Percentiles rank a stretch among this genome's conserved stretches.
Conservation (phyloP, 2,329 filamentous ascomycete species). For the Cordyceps cateniannulata region DNA sequence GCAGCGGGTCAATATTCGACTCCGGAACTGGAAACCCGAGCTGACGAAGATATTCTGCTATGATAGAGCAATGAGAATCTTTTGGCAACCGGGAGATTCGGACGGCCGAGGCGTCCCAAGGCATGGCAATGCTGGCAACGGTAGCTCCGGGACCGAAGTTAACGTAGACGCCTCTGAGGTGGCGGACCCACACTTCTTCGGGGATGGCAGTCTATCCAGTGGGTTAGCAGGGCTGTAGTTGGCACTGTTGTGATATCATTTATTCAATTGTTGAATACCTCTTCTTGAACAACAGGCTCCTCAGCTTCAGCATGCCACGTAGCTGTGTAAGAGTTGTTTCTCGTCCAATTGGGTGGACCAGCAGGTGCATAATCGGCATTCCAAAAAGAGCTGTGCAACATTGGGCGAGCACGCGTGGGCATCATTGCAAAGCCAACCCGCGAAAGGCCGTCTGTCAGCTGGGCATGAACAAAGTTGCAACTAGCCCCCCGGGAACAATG, state of each 20-base stretch:
- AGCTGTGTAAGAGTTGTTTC: not conserved
- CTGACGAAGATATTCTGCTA: not conserved
- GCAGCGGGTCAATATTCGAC: not conserved
- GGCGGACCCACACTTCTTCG: constrained; percentile 1
- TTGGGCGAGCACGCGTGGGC: not conserved
- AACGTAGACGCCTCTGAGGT: constrained; percentile 5
- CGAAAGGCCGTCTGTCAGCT: not conserved
- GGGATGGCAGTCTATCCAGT: not conserved
- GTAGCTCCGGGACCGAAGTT: constrained; percentile 8
- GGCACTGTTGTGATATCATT: not conserved
- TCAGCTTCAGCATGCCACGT: not conserved
- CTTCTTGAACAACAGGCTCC: not conserved
- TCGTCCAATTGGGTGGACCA: not conserved
- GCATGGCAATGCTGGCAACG: not conserved
- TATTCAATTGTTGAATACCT: not conserved
- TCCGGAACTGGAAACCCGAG: not conserved
- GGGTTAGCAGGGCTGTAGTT: not conserved
- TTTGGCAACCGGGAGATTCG: not conserved
- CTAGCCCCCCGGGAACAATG: not conserved
- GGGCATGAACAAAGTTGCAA: not conserved
- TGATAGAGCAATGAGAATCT: not conserved
- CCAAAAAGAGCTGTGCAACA: not conserved
- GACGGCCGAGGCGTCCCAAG: not conserved
- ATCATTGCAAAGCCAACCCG: not conserved
- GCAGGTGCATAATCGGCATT: not conserved